Evolutionary conservation across 306 rosid species (phyloP).

Genomic region (Glycine soja): DNA sequence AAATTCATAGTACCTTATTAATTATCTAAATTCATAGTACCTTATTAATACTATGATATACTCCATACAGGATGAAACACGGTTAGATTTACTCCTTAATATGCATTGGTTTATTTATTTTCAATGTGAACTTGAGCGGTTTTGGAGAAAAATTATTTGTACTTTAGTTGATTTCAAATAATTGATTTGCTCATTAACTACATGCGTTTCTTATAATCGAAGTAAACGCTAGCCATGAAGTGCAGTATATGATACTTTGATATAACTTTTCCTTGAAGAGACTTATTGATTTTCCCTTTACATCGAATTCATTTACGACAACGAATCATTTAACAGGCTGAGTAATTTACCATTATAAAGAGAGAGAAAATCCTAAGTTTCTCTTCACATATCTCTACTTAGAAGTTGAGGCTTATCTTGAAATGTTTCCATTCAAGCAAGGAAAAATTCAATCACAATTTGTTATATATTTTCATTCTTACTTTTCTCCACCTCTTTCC

Average conservation of each 20-base stretch:
- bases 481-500: not conserved
- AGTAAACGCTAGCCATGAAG: constrained; percentile 38
- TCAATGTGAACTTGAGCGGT: not conserved
- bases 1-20: not conserved
- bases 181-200: constrained; percentile 21
- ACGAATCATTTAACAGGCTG: constrained; percentile 16
- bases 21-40: not conserved
- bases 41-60: not conserved
- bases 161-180: constrained; percentile 22
- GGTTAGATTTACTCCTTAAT: constrained; percentile 28
- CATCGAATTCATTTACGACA: constrained; percentile 14
- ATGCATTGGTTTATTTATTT: constrained; percentile 6
- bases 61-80: not conserved
- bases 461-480: not conserved
- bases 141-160: constrained; percentile 22
- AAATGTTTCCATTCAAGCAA: constrained; percentile 20
- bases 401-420: constrained; percentile 26
- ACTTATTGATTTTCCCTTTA: constrained; percentile 38
- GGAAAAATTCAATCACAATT: constrained; percentile 22
- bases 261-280: constrained; percentile 37
- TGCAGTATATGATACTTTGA: constrained; percentile 43
- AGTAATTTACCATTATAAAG: constrained; percentile 3
- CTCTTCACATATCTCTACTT: constrained; percentile 1
- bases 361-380: not conserved
- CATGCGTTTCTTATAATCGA: constrained; percentile 42